phyloP scores from a whole-genome alignment of 1,284 basidiomycete genomes.

The Irpex sp. region DNA sequence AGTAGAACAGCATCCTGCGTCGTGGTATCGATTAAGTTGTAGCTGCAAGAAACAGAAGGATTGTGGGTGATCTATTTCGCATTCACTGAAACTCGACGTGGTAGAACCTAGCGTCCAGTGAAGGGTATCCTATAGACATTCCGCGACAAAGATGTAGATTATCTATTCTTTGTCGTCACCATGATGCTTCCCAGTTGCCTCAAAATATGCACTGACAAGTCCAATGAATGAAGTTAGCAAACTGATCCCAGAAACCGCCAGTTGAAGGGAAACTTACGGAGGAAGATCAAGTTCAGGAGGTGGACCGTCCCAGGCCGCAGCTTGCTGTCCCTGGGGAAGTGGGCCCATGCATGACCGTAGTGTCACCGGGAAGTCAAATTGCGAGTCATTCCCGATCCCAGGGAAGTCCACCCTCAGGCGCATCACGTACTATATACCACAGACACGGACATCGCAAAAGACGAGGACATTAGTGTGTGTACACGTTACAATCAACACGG shows the following conservation, averaged over 20 bases:
- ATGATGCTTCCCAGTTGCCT: neutral
- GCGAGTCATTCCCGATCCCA: constrained; percentile 10
- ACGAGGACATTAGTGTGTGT: neutral
- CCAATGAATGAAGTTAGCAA: neutral
- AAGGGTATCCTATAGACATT: neutral
- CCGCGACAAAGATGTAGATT: neutral
- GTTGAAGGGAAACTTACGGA: constrained; percentile 5
- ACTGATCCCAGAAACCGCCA: neutral
- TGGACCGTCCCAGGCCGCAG: constrained; percentile 4
- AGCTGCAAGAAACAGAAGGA: no score
- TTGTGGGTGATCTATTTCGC: no score
- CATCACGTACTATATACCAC: neutral
- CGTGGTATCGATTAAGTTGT: no score
- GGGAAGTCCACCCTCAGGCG: constrained; percentile 11
- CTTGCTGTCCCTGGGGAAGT: neutral
- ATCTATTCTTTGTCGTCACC: neutral
- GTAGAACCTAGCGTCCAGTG: neutral
- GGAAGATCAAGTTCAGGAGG: constrained; percentile 11
- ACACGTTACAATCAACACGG: no score
- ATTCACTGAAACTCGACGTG: neutral
- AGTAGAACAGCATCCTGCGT: neutral
- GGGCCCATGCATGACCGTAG: constrained; percentile 4
- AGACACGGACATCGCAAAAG: neutral
- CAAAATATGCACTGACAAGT: neutral
- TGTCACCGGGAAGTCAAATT: constrained; percentile 1